phyloP scores from a whole-genome alignment of 192 early-diverging fungal genomes.

The Entrophospora sp. region DNA sequence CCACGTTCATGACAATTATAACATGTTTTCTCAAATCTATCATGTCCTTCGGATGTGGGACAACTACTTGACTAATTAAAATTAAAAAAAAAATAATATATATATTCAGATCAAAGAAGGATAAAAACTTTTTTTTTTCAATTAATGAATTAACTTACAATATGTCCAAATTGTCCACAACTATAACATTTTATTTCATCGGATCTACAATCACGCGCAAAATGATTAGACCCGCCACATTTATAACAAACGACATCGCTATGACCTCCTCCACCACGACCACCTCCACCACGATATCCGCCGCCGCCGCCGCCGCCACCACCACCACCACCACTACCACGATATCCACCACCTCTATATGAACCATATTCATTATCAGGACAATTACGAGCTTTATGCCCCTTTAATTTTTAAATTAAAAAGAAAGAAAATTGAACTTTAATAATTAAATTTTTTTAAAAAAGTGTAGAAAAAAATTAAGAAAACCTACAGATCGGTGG shows the following conservation, averaged over 20 bases:
- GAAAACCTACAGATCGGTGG: slow-evolving; percentile 36
- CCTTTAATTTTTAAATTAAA: no score
- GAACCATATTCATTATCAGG: no score
- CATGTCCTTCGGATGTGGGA: slow-evolving; percentile 20
- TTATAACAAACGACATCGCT: slow-evolving; percentile 39
- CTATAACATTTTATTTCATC: slow-evolving; percentile 45
- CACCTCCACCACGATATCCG: background rate
- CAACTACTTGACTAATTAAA: slow-evolving; percentile 33
- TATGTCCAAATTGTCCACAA: slow-evolving; percentile 44
- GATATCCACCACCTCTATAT: no score
- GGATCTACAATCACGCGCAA: slow-evolving; percentile 44
- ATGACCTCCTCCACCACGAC: slow-evolving; percentile 4
- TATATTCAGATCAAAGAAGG: background rate
- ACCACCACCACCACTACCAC: background rate
- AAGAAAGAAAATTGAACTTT: background rate
- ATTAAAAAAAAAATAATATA: background rate
- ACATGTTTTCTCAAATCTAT: slow-evolving; percentile 30
- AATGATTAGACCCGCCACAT: slow-evolving; percentile 46
- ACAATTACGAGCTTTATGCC: slow-evolving; percentile 45
- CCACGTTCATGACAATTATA: slow-evolving; percentile 34
- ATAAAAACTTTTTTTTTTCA: no score
- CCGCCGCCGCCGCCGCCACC: no score
- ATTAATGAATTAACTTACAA: slow-evolving; percentile 41
- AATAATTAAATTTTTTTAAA: no score
- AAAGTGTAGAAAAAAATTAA: background rate